Evolutionary conservation across 1,284 basidiomycete genomes (phyloP).

Genomic region (Hortiboletus rubellus): DNA sequence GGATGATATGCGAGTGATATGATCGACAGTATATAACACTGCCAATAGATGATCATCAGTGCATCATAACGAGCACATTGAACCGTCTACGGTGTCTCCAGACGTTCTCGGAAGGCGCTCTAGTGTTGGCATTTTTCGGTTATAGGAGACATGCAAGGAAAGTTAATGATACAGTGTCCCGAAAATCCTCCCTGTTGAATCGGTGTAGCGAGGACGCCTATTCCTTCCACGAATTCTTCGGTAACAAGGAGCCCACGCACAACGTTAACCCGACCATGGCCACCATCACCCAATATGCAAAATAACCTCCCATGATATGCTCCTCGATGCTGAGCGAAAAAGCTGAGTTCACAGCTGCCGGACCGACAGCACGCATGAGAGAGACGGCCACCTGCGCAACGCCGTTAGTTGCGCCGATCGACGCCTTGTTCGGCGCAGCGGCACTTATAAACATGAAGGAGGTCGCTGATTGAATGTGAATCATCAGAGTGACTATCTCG

Average conservation of each 20-base stretch:
- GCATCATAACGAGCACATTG: too few relatives aligned
- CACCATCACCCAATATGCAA: constrained; percentile 44
- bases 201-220: background rate
- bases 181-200: too few relatives aligned
- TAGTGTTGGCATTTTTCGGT: too few relatives aligned
- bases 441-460: constrained; percentile 46
- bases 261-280: constrained; percentile 26
- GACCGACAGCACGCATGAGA: constrained; percentile 52
- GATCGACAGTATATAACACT: too few relatives aligned
- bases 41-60: too few relatives aligned
- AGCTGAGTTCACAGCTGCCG: constrained; percentile 44
- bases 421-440: constrained; percentile 44
- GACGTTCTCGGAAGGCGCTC: too few relatives aligned
- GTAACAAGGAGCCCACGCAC: constrained; percentile 28
- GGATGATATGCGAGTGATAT: too few relatives aligned
- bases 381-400: constrained; percentile 44
- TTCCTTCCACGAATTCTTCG: constrained; percentile 13
- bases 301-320: constrained; percentile 42
- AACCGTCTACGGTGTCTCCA: too few relatives aligned
- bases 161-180: too few relatives aligned
- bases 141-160: too few relatives aligned
- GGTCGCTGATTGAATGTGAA: constrained; percentile 30
- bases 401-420: constrained; percentile 65
- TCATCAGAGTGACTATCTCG: background rate
- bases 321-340: constrained; percentile 41